phyloP scores from a whole-genome alignment of 176 grass and related monocot genomes.

The Oryza punctata region DNA sequence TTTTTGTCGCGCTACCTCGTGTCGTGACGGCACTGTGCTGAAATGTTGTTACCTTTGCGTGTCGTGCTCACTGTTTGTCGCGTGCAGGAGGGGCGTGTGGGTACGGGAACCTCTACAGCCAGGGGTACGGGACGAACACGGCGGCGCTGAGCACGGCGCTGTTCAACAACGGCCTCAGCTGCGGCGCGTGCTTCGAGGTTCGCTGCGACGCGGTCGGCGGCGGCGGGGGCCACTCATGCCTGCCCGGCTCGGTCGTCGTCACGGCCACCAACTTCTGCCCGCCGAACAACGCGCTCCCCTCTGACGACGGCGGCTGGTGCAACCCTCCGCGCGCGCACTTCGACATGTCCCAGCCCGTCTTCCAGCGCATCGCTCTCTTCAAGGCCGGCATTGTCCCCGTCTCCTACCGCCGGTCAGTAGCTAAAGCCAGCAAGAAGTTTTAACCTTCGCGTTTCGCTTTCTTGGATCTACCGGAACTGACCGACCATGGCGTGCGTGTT shows the following conservation, averaged over 20 bases:
- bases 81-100: constrained; percentile 76
- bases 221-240: constrained; percentile 57
- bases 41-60: no score
- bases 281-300: constrained; percentile 70
- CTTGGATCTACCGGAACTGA: not conserved
- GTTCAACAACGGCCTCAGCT: constrained; percentile 90
- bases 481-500: not conserved
- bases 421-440: not conserved
- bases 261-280: constrained; percentile 97
- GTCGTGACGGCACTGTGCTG: not conserved
- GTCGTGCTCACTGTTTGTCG: not conserved
- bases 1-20: not conserved
- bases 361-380: constrained; percentile 86
- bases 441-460: not conserved
- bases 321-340: constrained; percentile 83
- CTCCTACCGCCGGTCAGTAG: constrained; percentile 60
- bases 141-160: constrained; percentile 91
- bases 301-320: constrained; percentile 89
- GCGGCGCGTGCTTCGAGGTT: constrained; percentile 84
- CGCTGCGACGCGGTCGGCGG: constrained; percentile 50
- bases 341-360: constrained; percentile 86
- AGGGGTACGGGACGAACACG: constrained; percentile 87
- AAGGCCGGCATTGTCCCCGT: constrained; percentile 83
- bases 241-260: constrained; percentile 69
- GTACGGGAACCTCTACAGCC: constrained; percentile 94